These are phyloP conservation scores for Talaromyces nanjingensis DNA, from an alignment of 495 filamentous ascomycete genomes.

Conservation along the genomic window DNA sequence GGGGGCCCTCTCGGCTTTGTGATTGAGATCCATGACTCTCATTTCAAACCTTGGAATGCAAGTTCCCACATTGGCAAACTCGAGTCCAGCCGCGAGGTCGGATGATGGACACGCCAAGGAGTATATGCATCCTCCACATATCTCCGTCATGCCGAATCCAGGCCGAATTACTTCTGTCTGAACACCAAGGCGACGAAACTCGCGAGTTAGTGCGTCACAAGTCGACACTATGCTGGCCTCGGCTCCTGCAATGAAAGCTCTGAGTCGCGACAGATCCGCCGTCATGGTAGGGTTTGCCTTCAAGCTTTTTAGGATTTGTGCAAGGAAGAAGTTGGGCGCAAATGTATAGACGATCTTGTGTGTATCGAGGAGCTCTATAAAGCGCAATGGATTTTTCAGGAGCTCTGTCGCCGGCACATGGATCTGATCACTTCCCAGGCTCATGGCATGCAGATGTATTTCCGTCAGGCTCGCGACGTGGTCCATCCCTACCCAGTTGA, in stretches of 20 bases:
- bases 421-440: conserved; percentile 33
- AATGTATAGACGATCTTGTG: conserved; percentile 42
- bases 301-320: background rate
- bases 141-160: conserved; percentile 53
- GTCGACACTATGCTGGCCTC: conserved; percentile 30
- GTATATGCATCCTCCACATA: conserved; percentile 42
- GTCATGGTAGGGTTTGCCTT: background rate
- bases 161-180: conserved; percentile 33
- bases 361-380: conserved; percentile 32
- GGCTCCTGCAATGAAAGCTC: conserved; percentile 28
- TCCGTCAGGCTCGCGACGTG: conserved; percentile 48
- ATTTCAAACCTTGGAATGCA: conserved; percentile 35
- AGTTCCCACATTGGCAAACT: conserved; percentile 32
- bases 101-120: conserved; percentile 26
- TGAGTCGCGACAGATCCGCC: conserved; percentile 22
- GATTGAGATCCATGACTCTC: conserved; percentile 21
- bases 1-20: background rate
- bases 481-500: conserved; percentile 48
- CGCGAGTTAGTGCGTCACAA: conserved; percentile 18
- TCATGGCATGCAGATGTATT: conserved; percentile 43
- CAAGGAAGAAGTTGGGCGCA: conserved; percentile 51
- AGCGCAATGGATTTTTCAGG: conserved; percentile 28
- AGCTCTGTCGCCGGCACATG: conserved; percentile 37
- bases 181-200: conserved; percentile 27
- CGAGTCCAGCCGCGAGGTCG: conserved; percentile 18